A percentile compares a stretch with the other conserved stretches of the same genome.
These are phyloP conservation scores for Porodaedalea pini DNA, from an alignment of 1,284 basidiomycete genomes.

Conservation along the genomic window DNA sequence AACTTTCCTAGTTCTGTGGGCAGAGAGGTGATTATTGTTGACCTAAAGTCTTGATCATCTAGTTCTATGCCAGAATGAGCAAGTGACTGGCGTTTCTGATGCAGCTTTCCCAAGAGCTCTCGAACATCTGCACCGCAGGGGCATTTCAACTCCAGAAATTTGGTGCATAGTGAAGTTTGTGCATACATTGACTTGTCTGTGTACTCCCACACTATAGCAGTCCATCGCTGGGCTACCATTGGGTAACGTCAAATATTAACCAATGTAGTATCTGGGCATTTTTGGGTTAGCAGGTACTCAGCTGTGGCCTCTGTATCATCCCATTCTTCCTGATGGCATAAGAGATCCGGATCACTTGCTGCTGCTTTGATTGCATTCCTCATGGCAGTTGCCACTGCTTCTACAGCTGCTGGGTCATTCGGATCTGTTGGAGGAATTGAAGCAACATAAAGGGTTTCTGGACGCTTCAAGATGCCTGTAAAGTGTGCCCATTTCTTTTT, in stretches of 20 bases:
- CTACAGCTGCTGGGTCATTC: not conserved
- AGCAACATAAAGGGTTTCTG: too few relatives aligned
- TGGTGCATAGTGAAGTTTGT: constrained; percentile 29
- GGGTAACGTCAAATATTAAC: constrained; percentile 24
- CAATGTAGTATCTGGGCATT: constrained; percentile 30
- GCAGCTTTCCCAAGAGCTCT: constrained; percentile 27
- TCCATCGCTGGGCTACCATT: constrained; percentile 29
- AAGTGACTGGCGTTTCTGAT: not conserved
- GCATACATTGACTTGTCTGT: constrained; percentile 33
- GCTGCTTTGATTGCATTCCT: not conserved
- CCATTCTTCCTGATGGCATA: constrained; percentile 22
- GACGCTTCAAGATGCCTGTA: not conserved
- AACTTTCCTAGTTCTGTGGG: constrained; percentile 30
- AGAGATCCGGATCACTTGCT: not conserved
- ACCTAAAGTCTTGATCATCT: constrained; percentile 12
- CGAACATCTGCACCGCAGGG: constrained; percentile 28
- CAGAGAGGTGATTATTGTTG: constrained; percentile 33
- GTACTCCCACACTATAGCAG: constrained; percentile 28
- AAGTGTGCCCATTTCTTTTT: constrained; percentile 15
- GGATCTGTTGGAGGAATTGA: too few relatives aligned
- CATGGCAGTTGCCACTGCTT: not conserved
- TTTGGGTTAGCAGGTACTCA: constrained; percentile 29
- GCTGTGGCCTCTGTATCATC: constrained; percentile 28
- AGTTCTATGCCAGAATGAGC: not conserved
- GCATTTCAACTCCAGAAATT: constrained; percentile 31